Conservation (phyloP, 176 grass and related monocot species). For the Luzula sylvatica region DNA sequence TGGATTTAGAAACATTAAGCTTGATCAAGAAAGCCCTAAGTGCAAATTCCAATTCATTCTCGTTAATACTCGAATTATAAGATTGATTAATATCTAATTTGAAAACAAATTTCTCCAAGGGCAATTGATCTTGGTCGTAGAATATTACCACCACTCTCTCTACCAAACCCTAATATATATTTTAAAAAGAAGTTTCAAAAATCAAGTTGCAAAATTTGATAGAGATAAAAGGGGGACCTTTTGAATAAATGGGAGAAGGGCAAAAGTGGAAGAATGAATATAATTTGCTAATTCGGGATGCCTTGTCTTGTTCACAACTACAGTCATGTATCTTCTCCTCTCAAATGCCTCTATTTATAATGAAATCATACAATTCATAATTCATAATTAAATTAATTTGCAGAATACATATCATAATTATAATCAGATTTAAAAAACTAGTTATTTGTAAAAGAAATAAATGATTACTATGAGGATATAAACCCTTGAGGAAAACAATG, state of each 20-base stretch:
- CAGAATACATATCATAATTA: background rate
- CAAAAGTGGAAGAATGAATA: slow-evolving; percentile 52
- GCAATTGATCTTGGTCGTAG: slow-evolving; percentile 53
- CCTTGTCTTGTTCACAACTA: slow-evolving; percentile 79
- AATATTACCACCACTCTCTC: slow-evolving; percentile 76
- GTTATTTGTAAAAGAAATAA: too few relatives aligned
- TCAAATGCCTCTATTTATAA: slow-evolving; percentile 80
- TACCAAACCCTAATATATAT: slow-evolving; percentile 43
- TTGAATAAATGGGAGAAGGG: slow-evolving; percentile 62
- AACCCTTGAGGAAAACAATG: slow-evolving; percentile 88
- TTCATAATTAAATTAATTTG: slow-evolving; percentile 14
- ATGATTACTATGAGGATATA: slow-evolving; percentile 66
- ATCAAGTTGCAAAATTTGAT: background rate
- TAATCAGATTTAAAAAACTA: slow-evolving; percentile 17
- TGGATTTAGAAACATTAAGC: slow-evolving; percentile 46
- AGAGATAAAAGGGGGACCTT: slow-evolving; percentile 37
- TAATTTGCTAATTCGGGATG: slow-evolving; percentile 62
- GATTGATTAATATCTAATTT: slow-evolving; percentile 59
- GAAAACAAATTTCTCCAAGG: slow-evolving; percentile 89
- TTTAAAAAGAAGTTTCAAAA: background rate
- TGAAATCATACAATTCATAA: slow-evolving; percentile 15
- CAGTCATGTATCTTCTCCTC: slow-evolving; percentile 98
- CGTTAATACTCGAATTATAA: slow-evolving; percentile 48
- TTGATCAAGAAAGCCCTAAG: slow-evolving; percentile 90
- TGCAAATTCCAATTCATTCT: slow-evolving; percentile 58